A percentile compares a stretch with the other conserved stretches of the same genome.
Conservation (phyloP, 2,329 filamentous ascomycete genomes). For the Gyromitra esculenta region DNA sequence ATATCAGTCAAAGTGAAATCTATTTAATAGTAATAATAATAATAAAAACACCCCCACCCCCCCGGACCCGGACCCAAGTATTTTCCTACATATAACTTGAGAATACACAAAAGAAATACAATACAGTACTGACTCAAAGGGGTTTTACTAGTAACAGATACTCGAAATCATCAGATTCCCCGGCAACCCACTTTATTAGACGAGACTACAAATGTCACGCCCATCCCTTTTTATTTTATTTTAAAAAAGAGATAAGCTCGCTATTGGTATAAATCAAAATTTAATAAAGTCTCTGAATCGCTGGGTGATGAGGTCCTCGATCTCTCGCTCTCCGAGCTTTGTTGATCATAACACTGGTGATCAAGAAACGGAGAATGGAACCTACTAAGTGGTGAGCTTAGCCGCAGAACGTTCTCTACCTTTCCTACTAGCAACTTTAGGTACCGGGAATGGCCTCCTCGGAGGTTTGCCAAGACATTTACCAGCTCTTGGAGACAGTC, state of each 20-base stretch:
- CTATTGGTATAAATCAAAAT: slow-evolving; percentile 5
- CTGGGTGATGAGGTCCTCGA: slow-evolving; percentile 25
- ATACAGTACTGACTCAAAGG: not conserved
- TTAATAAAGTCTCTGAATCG: slow-evolving; percentile 14
- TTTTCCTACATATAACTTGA: not conserved
- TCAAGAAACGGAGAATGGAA: not conserved
- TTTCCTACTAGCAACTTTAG: slow-evolving; percentile 12
- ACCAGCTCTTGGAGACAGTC: slow-evolving; percentile 23
- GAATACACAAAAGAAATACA: not conserved
- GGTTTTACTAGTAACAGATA: not conserved
- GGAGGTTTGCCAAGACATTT: slow-evolving; percentile 7
- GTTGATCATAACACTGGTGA: not conserved
- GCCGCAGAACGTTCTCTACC: slow-evolving; percentile 12
- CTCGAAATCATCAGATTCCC: not conserved
- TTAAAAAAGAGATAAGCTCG: not conserved
- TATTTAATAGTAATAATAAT: too few species aligned
- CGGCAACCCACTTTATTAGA: not conserved
- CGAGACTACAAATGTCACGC: not conserved
- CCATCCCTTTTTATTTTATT: not conserved
- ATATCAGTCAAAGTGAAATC: too few species aligned
- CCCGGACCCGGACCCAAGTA: too few species aligned
- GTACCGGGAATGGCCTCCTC: slow-evolving; percentile 32
- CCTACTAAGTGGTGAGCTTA: slow-evolving; percentile 13
- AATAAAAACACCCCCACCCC: too few species aligned
- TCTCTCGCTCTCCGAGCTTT: slow-evolving; percentile 18